phyloP scores from a whole-genome alignment of 192 early-diverging fungal species.

The Gigaspora rosea region DNA sequence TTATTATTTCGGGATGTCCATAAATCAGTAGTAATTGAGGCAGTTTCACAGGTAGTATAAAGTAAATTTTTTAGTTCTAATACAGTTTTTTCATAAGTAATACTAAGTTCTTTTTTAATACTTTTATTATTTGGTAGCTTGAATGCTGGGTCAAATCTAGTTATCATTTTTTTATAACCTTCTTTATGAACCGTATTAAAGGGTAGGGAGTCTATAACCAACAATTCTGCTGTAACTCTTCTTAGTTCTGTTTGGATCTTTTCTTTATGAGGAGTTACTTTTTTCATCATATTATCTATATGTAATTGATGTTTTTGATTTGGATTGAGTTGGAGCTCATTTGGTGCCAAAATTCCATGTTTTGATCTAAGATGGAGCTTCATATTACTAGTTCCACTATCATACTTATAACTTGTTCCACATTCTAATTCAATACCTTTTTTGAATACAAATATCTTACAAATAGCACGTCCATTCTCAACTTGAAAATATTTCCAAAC shows the following conservation, averaged over 20 bases:
- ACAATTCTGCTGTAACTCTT: background rate
- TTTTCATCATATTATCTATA: background rate
- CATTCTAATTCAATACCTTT: no score
- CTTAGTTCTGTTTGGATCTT: background rate
- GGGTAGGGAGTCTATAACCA: background rate
- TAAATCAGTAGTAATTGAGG: conserved; percentile 20
- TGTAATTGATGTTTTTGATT: background rate
- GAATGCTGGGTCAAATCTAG: background rate
- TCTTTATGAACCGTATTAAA: background rate
- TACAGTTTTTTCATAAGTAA: background rate
- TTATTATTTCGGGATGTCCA: background rate
- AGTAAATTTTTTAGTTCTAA: background rate
- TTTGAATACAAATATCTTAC: no score
- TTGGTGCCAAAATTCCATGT: background rate
- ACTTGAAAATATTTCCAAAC: no score
- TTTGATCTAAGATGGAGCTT: no score
- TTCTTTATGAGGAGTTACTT: background rate
- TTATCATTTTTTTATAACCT: conserved; percentile 1
- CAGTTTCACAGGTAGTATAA: conserved; percentile 2
- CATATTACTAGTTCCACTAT: no score
- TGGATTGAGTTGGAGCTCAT: background rate
- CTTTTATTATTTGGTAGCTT: background rate
- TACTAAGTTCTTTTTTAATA: conserved; percentile 15
- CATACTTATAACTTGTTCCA: no score
- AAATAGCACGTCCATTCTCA: no score